phyloP scores from a whole-genome alignment of 768 basidiomycete species.

The Agaricus sinodeliciosus region DNA sequence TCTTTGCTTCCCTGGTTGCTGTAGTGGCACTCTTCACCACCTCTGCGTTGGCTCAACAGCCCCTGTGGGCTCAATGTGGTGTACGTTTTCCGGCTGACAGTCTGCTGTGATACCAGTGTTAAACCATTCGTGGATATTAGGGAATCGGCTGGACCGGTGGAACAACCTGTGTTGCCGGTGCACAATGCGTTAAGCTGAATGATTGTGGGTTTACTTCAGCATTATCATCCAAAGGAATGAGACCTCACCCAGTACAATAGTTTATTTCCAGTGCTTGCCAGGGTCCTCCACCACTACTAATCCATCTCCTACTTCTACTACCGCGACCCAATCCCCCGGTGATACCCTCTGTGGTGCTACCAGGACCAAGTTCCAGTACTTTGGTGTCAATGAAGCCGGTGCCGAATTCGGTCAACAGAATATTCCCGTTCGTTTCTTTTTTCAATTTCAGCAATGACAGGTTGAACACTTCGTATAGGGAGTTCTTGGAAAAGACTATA shows the following conservation, averaged over 20 bases:
- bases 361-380: slow-evolving; percentile 51
- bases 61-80: slow-evolving; percentile 43
- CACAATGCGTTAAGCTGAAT: slow-evolving; percentile 31
- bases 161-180: slow-evolving; percentile 35
- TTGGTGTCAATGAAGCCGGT: slow-evolving; percentile 58
- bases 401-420: slow-evolving; percentile 50
- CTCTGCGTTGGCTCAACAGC: slow-evolving; percentile 20
- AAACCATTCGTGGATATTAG: slow-evolving; percentile 14
- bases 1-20: slow-evolving; percentile 23
- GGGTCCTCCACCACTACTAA: slow-evolving; percentile 17
- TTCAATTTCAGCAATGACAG: not conserved
- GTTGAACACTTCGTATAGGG: slow-evolving; percentile 19
- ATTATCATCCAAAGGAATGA: not conserved
- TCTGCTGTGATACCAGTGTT: not conserved
- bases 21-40: slow-evolving; percentile 15
- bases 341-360: slow-evolving; percentile 10
- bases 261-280: slow-evolving; percentile 40
- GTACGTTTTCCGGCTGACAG: slow-evolving; percentile 17
- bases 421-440: slow-evolving; percentile 36
- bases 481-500: slow-evolving; percentile 36
- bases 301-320: slow-evolving; percentile 2
- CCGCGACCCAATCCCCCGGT: not conserved
- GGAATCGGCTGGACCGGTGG: slow-evolving; percentile 35
- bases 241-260: slow-evolving; percentile 18
- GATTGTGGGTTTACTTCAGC: slow-evolving; percentile 24